Evolutionary conservation across 176 grass and related monocot species (phyloP), one percentile per base, ranked within the genome.

Genomic region (Oryza meridionalis): DNA sequence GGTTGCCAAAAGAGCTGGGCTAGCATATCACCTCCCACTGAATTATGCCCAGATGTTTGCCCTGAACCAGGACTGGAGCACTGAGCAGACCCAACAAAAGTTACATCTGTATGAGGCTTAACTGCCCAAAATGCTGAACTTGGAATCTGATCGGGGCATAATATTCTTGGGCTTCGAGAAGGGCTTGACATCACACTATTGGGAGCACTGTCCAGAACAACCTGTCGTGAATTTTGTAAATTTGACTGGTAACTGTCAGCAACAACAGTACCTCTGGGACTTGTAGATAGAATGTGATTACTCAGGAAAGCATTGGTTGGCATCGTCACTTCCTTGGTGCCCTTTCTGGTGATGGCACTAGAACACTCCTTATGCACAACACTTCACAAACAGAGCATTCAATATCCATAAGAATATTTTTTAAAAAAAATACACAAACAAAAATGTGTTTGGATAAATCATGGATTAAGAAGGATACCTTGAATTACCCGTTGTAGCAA

Each of bases 41-140:
- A 99, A 83, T 99, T 99, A 90, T 99, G 96, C 25, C 96, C 93
- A 73, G 96, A 99, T 11, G 93, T 99, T 82, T 99, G 96, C 55
- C 96, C 96, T 69, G 96, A 99, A 73, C 93, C 96, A 80, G 96
- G 91, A 89, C 96, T 99, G 35, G 96, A 98, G 80, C 96, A 95
- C 86, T 99, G 96, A 65, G 93, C 93, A 55, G 96, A 99, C 78
- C 96, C 93, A 88, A 96, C 83, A 67, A 98, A 98, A 87, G 91
- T 90, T 35, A 92, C 77, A 65, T 95, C 96, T 75, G 88, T 50
- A 82, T 91, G 75, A 79, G 89, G 83, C 80, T 93, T 95, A 67
- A 94, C 85, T 78, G 91, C 85, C 89, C 89, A 99, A 90, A 89
- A 99, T 21, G 96, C 91, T 73, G 93, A 93, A 37, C 86, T 86